Evolutionary conservation across 257 asterid genomes (phyloP).

Genomic region (Jacaranda copaia): DNA sequence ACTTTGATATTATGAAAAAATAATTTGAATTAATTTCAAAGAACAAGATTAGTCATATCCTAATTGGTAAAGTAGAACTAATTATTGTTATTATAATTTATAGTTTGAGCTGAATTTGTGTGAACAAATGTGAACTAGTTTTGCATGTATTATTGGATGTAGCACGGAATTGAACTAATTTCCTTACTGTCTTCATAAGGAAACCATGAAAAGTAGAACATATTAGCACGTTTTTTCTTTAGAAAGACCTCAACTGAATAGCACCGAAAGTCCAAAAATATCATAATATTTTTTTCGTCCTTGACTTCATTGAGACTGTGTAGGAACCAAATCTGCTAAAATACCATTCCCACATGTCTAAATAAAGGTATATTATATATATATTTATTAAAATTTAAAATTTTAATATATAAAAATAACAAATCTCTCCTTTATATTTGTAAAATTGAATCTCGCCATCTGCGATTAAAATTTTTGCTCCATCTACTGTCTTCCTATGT

Average conservation of each 20-base stretch:
- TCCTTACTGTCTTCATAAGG: not conserved
- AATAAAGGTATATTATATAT: no score
- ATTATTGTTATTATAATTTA: no score
- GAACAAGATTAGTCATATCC: no score
- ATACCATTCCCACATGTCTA: slow-evolving; percentile 23
- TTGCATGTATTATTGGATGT: not conserved
- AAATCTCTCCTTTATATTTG: no score
- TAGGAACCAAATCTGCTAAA: slow-evolving; percentile 52
- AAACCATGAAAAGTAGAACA: not conserved
- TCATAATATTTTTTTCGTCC: slow-evolving; percentile 8
- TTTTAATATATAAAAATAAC: no score
- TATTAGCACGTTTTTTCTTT: not conserved
- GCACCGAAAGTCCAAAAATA: slow-evolving; percentile 29
- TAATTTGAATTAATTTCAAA: no score
- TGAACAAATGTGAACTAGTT: slow-evolving; percentile 5
- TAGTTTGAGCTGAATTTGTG: not conserved
- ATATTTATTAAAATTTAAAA: no score
- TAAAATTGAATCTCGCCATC: no score
- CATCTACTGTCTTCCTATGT: no score
- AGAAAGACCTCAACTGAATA: slow-evolving; percentile 23
- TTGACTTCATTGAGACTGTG: slow-evolving; percentile 3
- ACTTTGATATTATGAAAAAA: no score
- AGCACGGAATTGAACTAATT: not conserved
- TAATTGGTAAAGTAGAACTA: no score
- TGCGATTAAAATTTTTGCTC: no score